Evolutionary conservation across 805 yeast genomes (phyloP).

Genomic region (Torulaspora indica): DNA sequence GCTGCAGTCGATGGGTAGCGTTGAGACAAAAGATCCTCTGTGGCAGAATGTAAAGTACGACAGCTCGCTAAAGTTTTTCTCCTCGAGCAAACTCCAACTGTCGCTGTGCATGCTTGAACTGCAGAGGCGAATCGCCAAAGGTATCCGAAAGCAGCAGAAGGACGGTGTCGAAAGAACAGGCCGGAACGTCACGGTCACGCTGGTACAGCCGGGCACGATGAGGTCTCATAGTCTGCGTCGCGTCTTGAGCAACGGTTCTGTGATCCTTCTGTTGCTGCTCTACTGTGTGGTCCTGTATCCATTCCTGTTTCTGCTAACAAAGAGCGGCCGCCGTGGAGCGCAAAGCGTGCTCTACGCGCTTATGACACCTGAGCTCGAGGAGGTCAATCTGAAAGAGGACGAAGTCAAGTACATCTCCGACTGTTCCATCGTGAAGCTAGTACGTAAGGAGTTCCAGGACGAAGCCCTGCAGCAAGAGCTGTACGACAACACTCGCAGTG

Average conservation of each 20-base stretch:
- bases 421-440: slow-evolving; percentile 51
- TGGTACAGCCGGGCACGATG: slow-evolving; percentile 91
- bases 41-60: slow-evolving; percentile 55
- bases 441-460: slow-evolving; percentile 62
- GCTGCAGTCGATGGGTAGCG: slow-evolving; percentile 65
- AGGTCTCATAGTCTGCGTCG: slow-evolving; percentile 83
- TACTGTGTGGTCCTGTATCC: slow-evolving; percentile 62
- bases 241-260: slow-evolving; percentile 67
- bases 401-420: slow-evolving; percentile 55
- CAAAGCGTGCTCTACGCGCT: slow-evolving; percentile 69
- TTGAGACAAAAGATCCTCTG: slow-evolving; percentile 59
- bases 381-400: slow-evolving; percentile 55
- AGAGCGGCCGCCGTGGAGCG: slow-evolving; percentile 71
- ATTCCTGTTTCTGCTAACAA: slow-evolving; percentile 73
- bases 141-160: slow-evolving; percentile 57
- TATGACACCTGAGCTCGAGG: slow-evolving; percentile 64
- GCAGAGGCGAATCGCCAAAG: slow-evolving; percentile 57
- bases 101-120: slow-evolving; percentile 72
- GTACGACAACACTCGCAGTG: slow-evolving; percentile 55
- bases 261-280: slow-evolving; percentile 59
- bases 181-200: slow-evolving; percentile 60
- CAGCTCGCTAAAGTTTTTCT: slow-evolving; percentile 72
- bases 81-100: slow-evolving; percentile 74
- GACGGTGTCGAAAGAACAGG: slow-evolving; percentile 34
- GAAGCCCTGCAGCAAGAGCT: slow-evolving; percentile 54